Percentiles rank a stretch among this genome's conserved stretches.
Conservation (phyloP, 495 filamentous ascomycete genomes). For the Aspergillus diversus region DNA sequence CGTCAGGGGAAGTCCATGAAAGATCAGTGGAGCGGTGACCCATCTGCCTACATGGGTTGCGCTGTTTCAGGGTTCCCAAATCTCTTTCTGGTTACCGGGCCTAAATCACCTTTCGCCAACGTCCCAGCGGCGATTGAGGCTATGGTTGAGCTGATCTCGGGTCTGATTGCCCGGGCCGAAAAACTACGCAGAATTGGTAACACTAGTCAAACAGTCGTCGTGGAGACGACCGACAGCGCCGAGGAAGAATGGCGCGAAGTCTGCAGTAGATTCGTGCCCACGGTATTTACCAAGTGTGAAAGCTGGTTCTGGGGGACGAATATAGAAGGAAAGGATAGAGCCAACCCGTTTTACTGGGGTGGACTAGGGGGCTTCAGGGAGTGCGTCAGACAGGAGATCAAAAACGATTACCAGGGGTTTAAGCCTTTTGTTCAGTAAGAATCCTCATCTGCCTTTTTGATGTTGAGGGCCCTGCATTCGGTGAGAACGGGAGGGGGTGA, state of each 20-base stretch:
- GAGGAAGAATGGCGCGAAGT: slow-evolving; percentile 49
- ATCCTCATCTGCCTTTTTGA: not conserved
- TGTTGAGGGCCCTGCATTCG: too few relatives aligned
- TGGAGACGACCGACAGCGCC: slow-evolving; percentile 47
- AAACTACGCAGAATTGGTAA: slow-evolving; percentile 33
- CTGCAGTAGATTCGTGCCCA: slow-evolving; percentile 38
- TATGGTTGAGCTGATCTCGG: slow-evolving; percentile 33
- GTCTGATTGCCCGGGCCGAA: slow-evolving; percentile 25
- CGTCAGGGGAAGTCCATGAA: slow-evolving; percentile 33
- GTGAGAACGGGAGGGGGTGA: too few relatives aligned
- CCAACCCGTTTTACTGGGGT: slow-evolving; percentile 20
- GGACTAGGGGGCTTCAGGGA: slow-evolving; percentile 21
- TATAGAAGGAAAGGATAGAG: slow-evolving; percentile 37
- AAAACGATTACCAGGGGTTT: not conserved
- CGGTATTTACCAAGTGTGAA: slow-evolving; percentile 42
- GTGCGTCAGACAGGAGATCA: slow-evolving; percentile 8
- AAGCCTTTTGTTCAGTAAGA: not conserved
- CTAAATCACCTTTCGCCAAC: slow-evolving; percentile 48
- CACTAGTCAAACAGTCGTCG: slow-evolving; percentile 3
- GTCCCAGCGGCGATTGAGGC: slow-evolving; percentile 48
- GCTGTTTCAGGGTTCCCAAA: slow-evolving; percentile 38
- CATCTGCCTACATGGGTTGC: slow-evolving; percentile 48
- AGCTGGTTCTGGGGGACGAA: slow-evolving; percentile 37
- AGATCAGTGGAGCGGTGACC: slow-evolving; percentile 47
- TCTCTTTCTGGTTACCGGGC: slow-evolving; percentile 47